A percentile compares a stretch with the other conserved stretches of the same genome.
phyloP scores from a whole-genome alignment of 768 basidiomycete species.

The Nidularia sp. region DNA sequence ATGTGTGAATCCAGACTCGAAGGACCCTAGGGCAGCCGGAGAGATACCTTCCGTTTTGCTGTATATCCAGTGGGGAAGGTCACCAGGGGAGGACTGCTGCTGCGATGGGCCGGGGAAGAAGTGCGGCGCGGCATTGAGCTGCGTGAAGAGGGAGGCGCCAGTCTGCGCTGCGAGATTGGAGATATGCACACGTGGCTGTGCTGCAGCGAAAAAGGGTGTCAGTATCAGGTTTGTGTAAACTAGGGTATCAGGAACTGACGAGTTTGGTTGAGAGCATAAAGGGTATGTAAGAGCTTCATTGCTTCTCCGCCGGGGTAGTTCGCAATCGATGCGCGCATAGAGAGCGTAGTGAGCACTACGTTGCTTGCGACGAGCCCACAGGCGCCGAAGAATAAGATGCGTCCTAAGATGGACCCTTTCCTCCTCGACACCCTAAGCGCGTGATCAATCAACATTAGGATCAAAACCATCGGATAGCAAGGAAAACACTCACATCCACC shows the following conservation, averaged over 20 bases:
- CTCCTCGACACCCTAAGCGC: conserved; percentile 36
- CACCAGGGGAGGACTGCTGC: not conserved
- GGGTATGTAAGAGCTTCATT: conserved; percentile 54
- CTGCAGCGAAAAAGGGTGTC: conserved; percentile 1
- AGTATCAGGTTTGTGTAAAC: not conserved
- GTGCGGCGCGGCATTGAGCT: conserved; percentile 58
- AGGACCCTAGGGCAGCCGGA: conserved; percentile 30
- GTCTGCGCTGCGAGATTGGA: conserved; percentile 86
- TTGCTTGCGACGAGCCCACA: conserved; percentile 52
- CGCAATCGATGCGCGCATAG: conserved; percentile 51
- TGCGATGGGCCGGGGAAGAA: conserved; percentile 7
- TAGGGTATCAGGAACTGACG: conserved; percentile 6
- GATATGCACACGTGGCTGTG: conserved; percentile 59
- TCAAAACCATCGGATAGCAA: not conserved
- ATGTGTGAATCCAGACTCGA: conserved; percentile 47
- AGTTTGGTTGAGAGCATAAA: conserved; percentile 26
- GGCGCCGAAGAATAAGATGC: conserved; percentile 40
- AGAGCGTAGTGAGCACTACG: conserved; percentile 42
- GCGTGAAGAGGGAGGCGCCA: conserved; percentile 86
- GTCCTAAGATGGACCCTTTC: conserved; percentile 44
- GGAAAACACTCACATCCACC: conserved; percentile 53
- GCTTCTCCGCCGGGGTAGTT: conserved; percentile 94
- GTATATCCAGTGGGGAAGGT: conserved; percentile 52
- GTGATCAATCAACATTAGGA: not conserved
- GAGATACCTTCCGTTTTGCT: conserved; percentile 76